These are phyloP conservation scores for Arthrinium phaeospermum DNA, from an alignment of 2,329 filamentous ascomycete genomes.

Conservation along the genomic window DNA sequence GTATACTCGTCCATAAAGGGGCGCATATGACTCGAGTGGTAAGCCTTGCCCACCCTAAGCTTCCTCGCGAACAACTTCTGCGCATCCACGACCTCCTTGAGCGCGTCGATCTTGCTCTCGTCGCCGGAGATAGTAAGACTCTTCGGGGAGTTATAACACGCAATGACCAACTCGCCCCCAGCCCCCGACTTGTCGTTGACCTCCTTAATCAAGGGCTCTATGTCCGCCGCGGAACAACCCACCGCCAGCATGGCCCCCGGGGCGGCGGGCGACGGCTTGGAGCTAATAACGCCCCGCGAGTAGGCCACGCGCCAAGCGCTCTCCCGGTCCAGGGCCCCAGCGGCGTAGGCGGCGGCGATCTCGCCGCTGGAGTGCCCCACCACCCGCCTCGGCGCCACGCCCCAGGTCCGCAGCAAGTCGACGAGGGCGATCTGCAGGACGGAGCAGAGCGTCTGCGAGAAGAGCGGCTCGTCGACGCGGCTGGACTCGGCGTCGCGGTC, in stretches of 20 bases:
- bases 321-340: constrained; percentile 41
- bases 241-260: constrained; percentile 37
- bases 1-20: constrained; percentile 41
- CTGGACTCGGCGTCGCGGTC: constrained; percentile 32
- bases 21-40: constrained; percentile 50
- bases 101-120: constrained; percentile 35
- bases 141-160: constrained; percentile 37
- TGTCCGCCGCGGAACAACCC: constrained; percentile 21
- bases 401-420: constrained; percentile 38
- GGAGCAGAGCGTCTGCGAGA: constrained; percentile 42
- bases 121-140: constrained; percentile 39
- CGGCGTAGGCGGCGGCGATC: constrained; percentile 45
- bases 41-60: constrained; percentile 48
- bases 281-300: constrained; percentile 35
- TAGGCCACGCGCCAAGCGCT: constrained; percentile 38
- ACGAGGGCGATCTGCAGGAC: constrained; percentile 42
- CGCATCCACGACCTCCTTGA: constrained; percentile 35
- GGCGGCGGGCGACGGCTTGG: constrained; percentile 30
- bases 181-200: constrained; percentile 28
- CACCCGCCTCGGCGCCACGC: constrained; percentile 41
- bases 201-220: background rate
- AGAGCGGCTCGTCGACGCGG: constrained; percentile 36
- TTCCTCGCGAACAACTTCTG: constrained; percentile 40
- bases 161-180: constrained; percentile 34
- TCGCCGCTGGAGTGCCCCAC: constrained; percentile 50